Percentiles rank a stretch among this genome's conserved stretches.
Conservation (phyloP, 1,284 basidiomycete genomes). For the Malassezia slooffiae region DNA sequence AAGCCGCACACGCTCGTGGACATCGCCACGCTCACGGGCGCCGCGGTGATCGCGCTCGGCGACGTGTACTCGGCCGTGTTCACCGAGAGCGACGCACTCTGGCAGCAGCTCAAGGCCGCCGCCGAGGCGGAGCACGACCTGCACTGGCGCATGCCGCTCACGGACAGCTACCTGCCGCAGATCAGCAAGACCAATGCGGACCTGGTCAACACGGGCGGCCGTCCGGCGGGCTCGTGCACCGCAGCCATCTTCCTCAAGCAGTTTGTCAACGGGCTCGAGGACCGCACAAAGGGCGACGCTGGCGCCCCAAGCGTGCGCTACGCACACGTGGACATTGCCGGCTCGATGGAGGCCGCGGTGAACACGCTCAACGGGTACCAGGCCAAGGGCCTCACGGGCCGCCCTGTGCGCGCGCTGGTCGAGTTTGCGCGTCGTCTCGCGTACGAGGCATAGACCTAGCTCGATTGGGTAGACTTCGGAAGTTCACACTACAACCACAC, state of each 20-base stretch:
- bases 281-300: conserved; percentile 21
- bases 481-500: no score
- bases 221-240: conserved; percentile 63
- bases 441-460: conserved; percentile 2
- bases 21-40: conserved; percentile 66
- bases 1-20: conserved; percentile 73
- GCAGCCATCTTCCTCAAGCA: conserved; percentile 75
- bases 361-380: conserved; percentile 56
- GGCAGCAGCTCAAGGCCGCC: conserved; percentile 61
- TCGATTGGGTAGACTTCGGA: background rate
- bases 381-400: conserved; percentile 67
- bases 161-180: conserved; percentile 65
- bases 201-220: conserved; percentile 64
- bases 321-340: conserved; percentile 60
- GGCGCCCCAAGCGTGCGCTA: conserved; percentile 26
- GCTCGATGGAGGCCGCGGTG: conserved; percentile 54
- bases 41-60: conserved; percentile 50
- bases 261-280: conserved; percentile 51
- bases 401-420: conserved; percentile 58
- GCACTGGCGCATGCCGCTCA: conserved; percentile 52
- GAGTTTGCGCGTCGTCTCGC: conserved; percentile 46
- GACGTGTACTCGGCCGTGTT: conserved; percentile 68
- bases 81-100: conserved; percentile 53
- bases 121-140: conserved; percentile 57
- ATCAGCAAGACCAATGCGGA: conserved; percentile 70